phyloP scores from a whole-genome alignment of 306 rosid species.

The Dryas octopetala region DNA sequence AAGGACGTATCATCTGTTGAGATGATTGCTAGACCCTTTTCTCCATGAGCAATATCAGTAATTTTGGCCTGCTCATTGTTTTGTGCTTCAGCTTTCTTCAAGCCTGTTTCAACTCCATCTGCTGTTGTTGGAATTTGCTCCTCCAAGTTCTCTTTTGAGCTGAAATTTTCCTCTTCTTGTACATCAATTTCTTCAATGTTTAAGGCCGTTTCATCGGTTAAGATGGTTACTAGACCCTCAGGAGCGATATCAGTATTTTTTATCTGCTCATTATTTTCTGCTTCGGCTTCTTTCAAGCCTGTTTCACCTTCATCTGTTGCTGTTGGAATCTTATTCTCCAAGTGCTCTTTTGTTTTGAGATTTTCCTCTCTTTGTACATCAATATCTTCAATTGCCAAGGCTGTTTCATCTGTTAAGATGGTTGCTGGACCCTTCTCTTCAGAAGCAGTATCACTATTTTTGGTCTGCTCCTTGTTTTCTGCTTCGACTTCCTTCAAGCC shows the following conservation, averaged over 20 bases:
- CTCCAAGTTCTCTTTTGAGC: slow-evolving; percentile 10
- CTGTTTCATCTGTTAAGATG: not conserved
- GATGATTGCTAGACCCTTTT: not conserved
- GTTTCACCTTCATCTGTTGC: not conserved
- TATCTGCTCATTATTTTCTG: slow-evolving; percentile 7
- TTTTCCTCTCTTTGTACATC: not conserved
- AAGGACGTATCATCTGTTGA: not conserved
- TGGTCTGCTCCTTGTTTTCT: not conserved
- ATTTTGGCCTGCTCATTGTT: not conserved
- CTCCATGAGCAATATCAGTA: slow-evolving; percentile 9
- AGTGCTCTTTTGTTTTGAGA: not conserved
- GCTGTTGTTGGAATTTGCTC: not conserved
- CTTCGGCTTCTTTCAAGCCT: slow-evolving; percentile 8
- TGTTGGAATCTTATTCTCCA: not conserved
- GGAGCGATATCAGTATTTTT: not conserved
- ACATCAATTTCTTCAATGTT: not conserved
- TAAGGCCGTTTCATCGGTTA: not conserved
- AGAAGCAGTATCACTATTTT: not conserved
- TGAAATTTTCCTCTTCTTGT: not conserved
- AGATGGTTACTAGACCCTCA: not conserved
- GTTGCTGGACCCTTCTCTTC: slow-evolving; percentile 1
- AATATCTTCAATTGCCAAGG: slow-evolving; percentile 1
- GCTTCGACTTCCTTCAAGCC: slow-evolving; percentile 2
- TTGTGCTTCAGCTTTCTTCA: not conserved
- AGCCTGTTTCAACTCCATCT: not conserved